Evolutionary conservation across 257 asterid species (phyloP).

Genomic region (Fraxinus quadrangulata): DNA sequence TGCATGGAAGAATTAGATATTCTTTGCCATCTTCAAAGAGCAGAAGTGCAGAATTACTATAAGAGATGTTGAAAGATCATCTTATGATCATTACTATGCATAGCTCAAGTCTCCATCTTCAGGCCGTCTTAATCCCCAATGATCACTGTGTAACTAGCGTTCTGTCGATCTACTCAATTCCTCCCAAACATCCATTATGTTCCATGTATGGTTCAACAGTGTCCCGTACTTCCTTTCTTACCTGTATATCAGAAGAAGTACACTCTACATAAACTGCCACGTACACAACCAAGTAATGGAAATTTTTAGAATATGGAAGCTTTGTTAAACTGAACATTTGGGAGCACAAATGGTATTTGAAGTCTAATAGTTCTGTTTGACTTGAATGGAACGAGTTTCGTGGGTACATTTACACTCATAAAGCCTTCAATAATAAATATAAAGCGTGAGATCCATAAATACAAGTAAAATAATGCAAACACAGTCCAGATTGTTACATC

Average conservation of each 20-base stretch:
- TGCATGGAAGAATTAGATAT: background rate
- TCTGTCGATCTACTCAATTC: background rate
- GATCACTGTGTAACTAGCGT: background rate
- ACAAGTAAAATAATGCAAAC: background rate
- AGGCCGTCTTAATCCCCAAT: background rate
- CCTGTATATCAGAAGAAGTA: background rate
- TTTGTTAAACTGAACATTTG: background rate
- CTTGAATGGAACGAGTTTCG: background rate
- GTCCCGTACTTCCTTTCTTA: background rate
- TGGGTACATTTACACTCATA: background rate
- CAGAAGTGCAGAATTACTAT: background rate
- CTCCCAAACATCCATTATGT: background rate
- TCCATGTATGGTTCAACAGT: background rate
- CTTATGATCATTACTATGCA: conserved; percentile 3
- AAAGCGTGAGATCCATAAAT: no score
- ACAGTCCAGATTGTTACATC: background rate
- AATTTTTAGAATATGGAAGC: background rate
- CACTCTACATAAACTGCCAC: no score
- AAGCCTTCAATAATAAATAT: no score
- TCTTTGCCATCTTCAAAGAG: background rate
- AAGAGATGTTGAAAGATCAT: background rate
- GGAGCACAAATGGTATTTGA: background rate
- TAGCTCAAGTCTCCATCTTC: background rate
- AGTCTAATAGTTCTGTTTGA: background rate
- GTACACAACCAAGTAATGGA: background rate